Percentiles rank a stretch among this genome's conserved stretches.
phyloP scores from a whole-genome alignment of 2,329 filamentous ascomycete species.

The Fusarium brachygibbosum region DNA sequence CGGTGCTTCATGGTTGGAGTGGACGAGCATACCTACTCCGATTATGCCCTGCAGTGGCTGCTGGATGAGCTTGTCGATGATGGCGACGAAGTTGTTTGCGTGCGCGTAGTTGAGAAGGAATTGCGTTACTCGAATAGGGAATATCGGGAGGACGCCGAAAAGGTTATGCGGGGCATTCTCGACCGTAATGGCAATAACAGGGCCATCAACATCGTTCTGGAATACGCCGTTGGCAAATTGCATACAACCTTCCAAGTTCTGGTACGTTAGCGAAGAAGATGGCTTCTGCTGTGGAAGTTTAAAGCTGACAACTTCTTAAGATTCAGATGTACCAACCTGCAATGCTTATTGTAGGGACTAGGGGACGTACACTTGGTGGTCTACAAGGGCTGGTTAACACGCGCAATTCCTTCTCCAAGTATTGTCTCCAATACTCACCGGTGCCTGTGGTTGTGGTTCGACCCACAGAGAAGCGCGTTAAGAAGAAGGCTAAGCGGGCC shows the following conservation, averaged over 20 bases:
- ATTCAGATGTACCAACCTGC: slow-evolving; percentile 93
- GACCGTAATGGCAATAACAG: slow-evolving; percentile 83
- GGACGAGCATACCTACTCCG: slow-evolving; percentile 91
- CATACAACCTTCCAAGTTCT: slow-evolving; percentile 92
- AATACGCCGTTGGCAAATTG: slow-evolving; percentile 90
- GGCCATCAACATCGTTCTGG: slow-evolving; percentile 86
- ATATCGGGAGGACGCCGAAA: slow-evolving; percentile 82
- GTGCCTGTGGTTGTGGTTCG: slow-evolving; percentile 94
- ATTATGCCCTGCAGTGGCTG: slow-evolving; percentile 92
- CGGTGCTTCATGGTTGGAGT: slow-evolving; percentile 92
- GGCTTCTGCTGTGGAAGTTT: background rate
- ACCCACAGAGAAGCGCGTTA: slow-evolving; percentile 86
- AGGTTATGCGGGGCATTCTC: slow-evolving; percentile 81
- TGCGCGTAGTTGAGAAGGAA: slow-evolving; percentile 89
- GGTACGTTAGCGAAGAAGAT: slow-evolving; percentile 64
- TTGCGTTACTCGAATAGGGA: slow-evolving; percentile 76
- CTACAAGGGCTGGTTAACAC: slow-evolving; percentile 86
- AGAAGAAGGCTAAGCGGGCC: slow-evolving; percentile 88
- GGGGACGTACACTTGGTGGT: slow-evolving; percentile 85
- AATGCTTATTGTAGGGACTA: slow-evolving; percentile 90
- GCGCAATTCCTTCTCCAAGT: slow-evolving; percentile 89
- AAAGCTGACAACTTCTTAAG: slow-evolving; percentile 59
- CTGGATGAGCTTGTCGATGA: slow-evolving; percentile 93
- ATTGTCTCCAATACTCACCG: slow-evolving; percentile 92
- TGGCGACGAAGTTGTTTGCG: slow-evolving; percentile 91